Conservation (phyloP, 2,329 filamentous ascomycete species). For the Clarireedia hainanense region DNA sequence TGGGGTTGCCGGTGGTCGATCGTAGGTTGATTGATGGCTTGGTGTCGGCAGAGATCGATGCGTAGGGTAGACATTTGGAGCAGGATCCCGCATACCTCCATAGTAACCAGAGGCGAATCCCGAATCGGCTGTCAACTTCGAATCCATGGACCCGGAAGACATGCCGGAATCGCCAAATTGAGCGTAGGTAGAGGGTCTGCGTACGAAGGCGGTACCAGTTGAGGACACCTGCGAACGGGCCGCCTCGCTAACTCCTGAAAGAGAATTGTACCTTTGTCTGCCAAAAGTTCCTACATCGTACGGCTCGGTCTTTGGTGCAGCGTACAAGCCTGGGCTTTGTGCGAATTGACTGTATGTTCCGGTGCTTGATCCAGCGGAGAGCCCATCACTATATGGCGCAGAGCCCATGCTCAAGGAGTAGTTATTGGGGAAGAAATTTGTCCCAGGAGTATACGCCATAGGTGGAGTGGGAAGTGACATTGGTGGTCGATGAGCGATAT, state of each 20-base stretch:
- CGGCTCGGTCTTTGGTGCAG: constrained; percentile 19
- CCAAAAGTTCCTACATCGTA: constrained; percentile 18
- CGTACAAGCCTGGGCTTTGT: constrained; percentile 18
- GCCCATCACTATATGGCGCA: constrained; percentile 16
- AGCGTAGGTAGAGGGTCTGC: constrained; percentile 20
- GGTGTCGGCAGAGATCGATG: neutral
- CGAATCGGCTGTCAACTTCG: constrained; percentile 23
- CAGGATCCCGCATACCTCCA: constrained; percentile 13
- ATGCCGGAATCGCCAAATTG: constrained; percentile 18
- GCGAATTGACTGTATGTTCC: constrained; percentile 19
- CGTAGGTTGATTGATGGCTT: neutral
- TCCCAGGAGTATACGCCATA: constrained; percentile 14
- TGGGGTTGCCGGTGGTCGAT: neutral
- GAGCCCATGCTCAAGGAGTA: constrained; percentile 17
- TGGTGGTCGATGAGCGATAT: constrained; percentile 20
- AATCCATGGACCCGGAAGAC: constrained; percentile 19
- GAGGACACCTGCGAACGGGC: too few species aligned
- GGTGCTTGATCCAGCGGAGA: constrained; percentile 9
- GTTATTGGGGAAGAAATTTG: constrained; percentile 14
- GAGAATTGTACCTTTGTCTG: constrained; percentile 21
- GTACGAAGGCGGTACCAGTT: constrained; percentile 9
- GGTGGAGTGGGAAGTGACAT: constrained; percentile 26
- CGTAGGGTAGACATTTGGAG: neutral
- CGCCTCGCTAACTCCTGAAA: constrained; percentile 8
- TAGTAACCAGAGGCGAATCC: constrained; percentile 24